Percentiles rank a stretch among this genome's conserved stretches.
Conservation (phyloP, 2,329 filamentous ascomycete species). For the Cladosporium sphaerospermum region DNA sequence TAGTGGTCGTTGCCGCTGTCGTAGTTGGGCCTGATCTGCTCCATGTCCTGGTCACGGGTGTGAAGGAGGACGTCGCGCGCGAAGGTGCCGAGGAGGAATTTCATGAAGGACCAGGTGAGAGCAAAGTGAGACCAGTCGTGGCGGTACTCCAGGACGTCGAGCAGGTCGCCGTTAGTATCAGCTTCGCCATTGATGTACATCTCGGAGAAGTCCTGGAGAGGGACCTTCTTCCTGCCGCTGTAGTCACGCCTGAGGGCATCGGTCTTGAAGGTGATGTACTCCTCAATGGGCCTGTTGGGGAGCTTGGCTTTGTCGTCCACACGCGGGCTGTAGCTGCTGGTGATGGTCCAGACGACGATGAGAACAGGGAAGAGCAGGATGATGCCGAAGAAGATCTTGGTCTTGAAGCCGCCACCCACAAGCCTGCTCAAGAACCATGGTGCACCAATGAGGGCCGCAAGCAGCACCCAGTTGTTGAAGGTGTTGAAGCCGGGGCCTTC, state of each 20-base stretch:
- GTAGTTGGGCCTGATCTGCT: conserved; percentile 96
- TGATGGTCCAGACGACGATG: conserved; percentile 71
- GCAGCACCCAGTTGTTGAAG: conserved; percentile 78
- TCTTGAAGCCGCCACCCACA: conserved; percentile 78
- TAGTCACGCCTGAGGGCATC: conserved; percentile 58
- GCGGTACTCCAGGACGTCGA: conserved; percentile 86
- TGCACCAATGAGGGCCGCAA: conserved; percentile 61
- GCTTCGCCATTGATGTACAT: conserved; percentile 96
- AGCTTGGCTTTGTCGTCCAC: conserved; percentile 87
- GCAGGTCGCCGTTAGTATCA: conserved; percentile 87
- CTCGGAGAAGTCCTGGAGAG: conserved; percentile 91
- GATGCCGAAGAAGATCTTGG: conserved; percentile 76
- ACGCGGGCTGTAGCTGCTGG: conserved; percentile 75
- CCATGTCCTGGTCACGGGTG: conserved; percentile 89
- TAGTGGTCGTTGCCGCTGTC: conserved; percentile 98
- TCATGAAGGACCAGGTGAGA: conserved; percentile 80
- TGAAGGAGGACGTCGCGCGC: conserved; percentile 89
- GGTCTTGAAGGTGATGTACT: conserved; percentile 79
- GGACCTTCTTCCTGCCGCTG: conserved; percentile 71
- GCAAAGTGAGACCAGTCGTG: conserved; percentile 96
- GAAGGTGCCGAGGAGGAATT: conserved; percentile 81
- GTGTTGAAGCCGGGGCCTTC: conserved; percentile 64
- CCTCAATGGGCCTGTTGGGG: conserved; percentile 79
- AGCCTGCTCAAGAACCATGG: conserved; percentile 79
- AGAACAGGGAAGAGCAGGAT: conserved; percentile 75